phyloP scores from a whole-genome alignment of 257 asterid genomes.

The Solanum tarijense region DNA sequence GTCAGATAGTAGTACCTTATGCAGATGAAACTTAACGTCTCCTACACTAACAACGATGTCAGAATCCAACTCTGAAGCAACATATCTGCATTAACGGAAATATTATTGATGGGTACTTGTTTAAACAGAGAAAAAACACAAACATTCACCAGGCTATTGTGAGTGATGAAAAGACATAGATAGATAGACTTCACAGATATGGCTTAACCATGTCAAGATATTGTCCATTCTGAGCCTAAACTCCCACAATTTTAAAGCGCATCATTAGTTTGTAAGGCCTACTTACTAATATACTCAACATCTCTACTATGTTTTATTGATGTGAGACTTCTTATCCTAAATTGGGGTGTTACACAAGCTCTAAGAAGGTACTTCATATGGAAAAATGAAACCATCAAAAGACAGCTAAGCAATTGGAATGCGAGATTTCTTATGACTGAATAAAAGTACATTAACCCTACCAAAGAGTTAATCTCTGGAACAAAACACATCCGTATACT shows the following conservation, averaged over 20 bases:
- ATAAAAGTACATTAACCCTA: background rate
- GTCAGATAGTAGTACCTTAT: constrained; percentile 60
- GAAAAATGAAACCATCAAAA: background rate
- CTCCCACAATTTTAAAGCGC: background rate
- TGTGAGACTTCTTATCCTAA: background rate
- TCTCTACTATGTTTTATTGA: background rate
- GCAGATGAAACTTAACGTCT: constrained; percentile 48
- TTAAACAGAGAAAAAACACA: background rate
- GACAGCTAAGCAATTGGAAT: background rate
- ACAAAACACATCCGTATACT: background rate
- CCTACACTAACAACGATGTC: constrained; percentile 39
- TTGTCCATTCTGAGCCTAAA: background rate
- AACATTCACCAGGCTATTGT: background rate
- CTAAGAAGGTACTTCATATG: background rate
- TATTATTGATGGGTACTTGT: background rate
- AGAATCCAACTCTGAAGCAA: constrained; percentile 76
- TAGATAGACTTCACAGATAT: background rate
- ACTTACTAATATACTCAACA: background rate
- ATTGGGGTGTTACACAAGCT: background rate
- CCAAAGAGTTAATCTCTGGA: background rate
- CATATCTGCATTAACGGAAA: constrained; percentile 45
- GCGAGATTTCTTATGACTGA: background rate
- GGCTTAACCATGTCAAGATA: too few species aligned
- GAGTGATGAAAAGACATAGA: background rate
- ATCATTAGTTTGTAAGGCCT: background rate